Conservation (phyloP, 2,329 filamentous ascomycete species). For the Torrubiella hemipterigena region DNA sequence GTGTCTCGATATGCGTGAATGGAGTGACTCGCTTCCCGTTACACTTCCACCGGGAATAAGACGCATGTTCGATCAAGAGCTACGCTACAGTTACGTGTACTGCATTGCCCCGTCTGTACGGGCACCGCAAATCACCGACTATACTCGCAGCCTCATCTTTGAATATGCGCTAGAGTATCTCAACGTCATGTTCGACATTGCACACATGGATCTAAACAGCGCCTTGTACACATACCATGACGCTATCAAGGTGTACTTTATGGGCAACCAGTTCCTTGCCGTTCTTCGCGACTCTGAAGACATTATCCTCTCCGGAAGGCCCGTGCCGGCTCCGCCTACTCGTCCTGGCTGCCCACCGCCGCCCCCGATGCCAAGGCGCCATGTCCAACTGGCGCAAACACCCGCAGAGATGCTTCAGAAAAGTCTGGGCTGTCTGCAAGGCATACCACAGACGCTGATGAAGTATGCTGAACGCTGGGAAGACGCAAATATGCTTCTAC, state of each 20-base stretch:
- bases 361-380: slow-evolving; percentile 38
- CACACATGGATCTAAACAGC: slow-evolving; percentile 44
- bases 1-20: slow-evolving; percentile 65
- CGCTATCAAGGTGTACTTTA: slow-evolving; percentile 70
- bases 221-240: slow-evolving; percentile 80
- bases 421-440: slow-evolving; percentile 42
- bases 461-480: slow-evolving; percentile 50
- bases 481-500: slow-evolving; percentile 39
- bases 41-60: slow-evolving; percentile 53
- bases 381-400: slow-evolving; percentile 19
- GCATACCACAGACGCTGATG: slow-evolving; percentile 39
- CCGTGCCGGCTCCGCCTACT: slow-evolving; percentile 28
- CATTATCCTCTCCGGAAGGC: slow-evolving; percentile 35
- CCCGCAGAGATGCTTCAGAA: slow-evolving; percentile 40
- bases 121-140: slow-evolving; percentile 60
- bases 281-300: slow-evolving; percentile 47
- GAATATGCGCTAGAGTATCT: slow-evolving; percentile 79
- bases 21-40: slow-evolving; percentile 66
- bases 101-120: slow-evolving; percentile 71
- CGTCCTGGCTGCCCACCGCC: slow-evolving; percentile 34
- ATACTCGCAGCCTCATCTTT: slow-evolving; percentile 71
- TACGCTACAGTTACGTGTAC: slow-evolving; percentile 85
- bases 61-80: slow-evolving; percentile 73
- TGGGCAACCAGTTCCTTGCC: slow-evolving; percentile 51
- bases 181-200: slow-evolving; percentile 57